Conservation (phyloP, 1,139 yeast genomes). For the Yamadazyma taylorii region DNA sequence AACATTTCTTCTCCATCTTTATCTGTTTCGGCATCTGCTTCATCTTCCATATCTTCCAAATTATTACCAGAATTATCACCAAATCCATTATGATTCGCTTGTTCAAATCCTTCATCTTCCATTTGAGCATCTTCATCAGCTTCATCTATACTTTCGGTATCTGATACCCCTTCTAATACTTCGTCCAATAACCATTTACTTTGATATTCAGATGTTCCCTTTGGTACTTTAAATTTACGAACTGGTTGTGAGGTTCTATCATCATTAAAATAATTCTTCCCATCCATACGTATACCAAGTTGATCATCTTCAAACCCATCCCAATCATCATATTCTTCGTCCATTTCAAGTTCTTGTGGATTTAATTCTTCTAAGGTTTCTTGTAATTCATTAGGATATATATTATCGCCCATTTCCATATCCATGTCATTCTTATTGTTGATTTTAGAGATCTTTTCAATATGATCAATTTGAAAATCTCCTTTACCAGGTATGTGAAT, state of each 20-base stretch:
- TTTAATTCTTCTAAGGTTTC: conserved; percentile 70
- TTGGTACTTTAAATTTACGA: conserved; percentile 58
- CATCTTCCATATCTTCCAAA: conserved; percentile 23
- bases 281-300: conserved; percentile 70
- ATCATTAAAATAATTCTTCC: conserved; percentile 59
- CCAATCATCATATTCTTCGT: conserved; percentile 33
- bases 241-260: conserved; percentile 24
- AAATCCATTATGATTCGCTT: no score
- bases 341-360: conserved; percentile 58
- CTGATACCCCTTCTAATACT: conserved; percentile 48
- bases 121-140: conserved; percentile 23
- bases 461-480: conserved; percentile 74
- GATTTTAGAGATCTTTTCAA: conserved; percentile 47
- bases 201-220: conserved; percentile 92
- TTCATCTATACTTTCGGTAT: conserved; percentile 51
- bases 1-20: conserved; percentile 56
- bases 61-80: conserved; percentile 21
- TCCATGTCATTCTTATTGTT: conserved; percentile 24
- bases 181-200: conserved; percentile 84
- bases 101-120: conserved; percentile 24
- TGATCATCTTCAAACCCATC: conserved; percentile 47
- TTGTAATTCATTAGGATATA: conserved; percentile 51
- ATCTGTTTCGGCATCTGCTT: conserved; percentile 32
- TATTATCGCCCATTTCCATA: conserved; percentile 30
- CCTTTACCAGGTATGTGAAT: conserved; percentile 90